Base-by-base conservation (phyloP, 208 protist genomes). In the Lotmaria passim region DNA sequence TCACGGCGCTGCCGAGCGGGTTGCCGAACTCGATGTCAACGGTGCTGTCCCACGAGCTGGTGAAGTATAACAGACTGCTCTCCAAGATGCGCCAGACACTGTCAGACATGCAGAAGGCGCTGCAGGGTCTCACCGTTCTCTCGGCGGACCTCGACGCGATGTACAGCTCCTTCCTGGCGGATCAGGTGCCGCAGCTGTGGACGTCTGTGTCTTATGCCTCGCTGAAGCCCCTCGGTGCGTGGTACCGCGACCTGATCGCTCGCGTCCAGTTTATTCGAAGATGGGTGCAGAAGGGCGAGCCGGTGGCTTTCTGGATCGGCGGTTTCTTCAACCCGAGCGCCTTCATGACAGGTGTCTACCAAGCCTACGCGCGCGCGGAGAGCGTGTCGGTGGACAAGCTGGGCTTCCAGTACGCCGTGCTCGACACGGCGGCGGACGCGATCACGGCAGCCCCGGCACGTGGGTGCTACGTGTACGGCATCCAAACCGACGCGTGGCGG, bases 301-400 rank as follows among this genome's bases (percentile, higher is more conserved):
- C 98, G 39, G 80, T 55, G 19, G 83, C 84, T 26, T 99, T 98
- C 83, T 98, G 96, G 96, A 86, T 99, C 33, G 87, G 93, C 38
- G 97, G 97, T 39, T 98, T 99, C 81, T 99, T 98, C 87, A 99
- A 99, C 87, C 98, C 98, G 43, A 99, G 99, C 81, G 98, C 95
- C 38, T 99, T 99, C 82, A 95, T 99, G 82, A 99, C 98, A 8
- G 98, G 97, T 65, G 87, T 93, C 26, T 95, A 98, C 52, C 98
- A 99, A 70, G 85, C 96, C 64, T 97, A 97, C 77, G 98, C 98
- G 17, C 90, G 98, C 36, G 89, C 96, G 39, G 94, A 99, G 77
- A 77, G 84, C 24, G 84, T 99, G 12, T 97, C 98, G 28, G 98
- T 99, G 38, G 98, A 99, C 83, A 91, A 89, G 63, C 81, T 99